A percentile compares a stretch with the other conserved stretches of the same genome.
phyloP scores from a whole-genome alignment of 78 protist species.

The Dictyostelium capitatum region DNA sequence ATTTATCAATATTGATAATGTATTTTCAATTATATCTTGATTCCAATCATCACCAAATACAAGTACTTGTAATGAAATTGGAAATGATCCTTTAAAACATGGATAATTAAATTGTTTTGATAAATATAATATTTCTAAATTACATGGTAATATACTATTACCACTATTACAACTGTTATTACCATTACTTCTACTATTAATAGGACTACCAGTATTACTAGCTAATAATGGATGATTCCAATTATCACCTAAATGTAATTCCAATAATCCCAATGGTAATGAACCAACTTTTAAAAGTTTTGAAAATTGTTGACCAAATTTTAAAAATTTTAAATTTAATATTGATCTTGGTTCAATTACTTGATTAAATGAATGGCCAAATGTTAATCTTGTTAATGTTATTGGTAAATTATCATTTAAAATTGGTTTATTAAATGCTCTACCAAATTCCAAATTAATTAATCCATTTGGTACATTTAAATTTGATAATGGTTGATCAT shows the following conservation, averaged over 20 bases:
- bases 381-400: too few relatives aligned
- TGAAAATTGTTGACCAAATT: slow-evolving; percentile 1
- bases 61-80: neutral
- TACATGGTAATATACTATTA: neutral
- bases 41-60: slow-evolving; percentile 8
- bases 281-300: neutral
- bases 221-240: slow-evolving; percentile 2
- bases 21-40: neutral
- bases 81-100: neutral
- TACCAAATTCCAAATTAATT: neutral
- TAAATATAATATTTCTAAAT: neutral
- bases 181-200: too few relatives aligned
- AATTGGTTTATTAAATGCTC: neutral
- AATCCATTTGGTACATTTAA: neutral
- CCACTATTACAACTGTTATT: too few relatives aligned
- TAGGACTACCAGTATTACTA: neutral
- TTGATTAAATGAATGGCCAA: neutral
- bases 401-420: neutral
- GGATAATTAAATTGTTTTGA: neutral
- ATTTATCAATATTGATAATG: neutral
- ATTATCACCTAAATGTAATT: neutral
- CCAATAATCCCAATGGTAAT: neutral
- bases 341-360: neutral
- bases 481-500: neutral
- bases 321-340: neutral